A percentile compares a stretch with the other conserved stretches of the same genome.
Evolutionary conservation across 192 early-diverging fungal species (phyloP).

Genomic region (Podila horticola): DNA sequence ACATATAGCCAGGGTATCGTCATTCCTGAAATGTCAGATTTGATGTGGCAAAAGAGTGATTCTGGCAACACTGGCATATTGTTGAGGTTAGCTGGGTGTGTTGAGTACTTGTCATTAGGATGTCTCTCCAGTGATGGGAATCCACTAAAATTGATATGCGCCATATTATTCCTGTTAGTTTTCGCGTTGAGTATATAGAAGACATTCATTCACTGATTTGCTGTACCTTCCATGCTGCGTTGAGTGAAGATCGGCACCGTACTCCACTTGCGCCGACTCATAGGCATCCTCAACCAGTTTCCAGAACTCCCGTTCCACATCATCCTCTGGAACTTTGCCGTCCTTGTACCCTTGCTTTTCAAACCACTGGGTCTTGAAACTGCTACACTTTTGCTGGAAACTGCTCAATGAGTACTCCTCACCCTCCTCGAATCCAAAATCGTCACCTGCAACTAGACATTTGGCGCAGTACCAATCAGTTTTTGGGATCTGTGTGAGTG

Average conservation of each 20-base stretch:
- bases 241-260: slow-evolving; percentile 95
- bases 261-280: slow-evolving; percentile 92
- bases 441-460: slow-evolving; percentile 83
- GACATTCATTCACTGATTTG: not conserved
- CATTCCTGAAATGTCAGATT: slow-evolving; percentile 94
- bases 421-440: slow-evolving; percentile 95
- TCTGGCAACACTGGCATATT: slow-evolving; percentile 84
- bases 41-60: slow-evolving; percentile 89
- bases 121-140: slow-evolving; percentile 80
- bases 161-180: too few relatives aligned
- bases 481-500: slow-evolving; percentile 57
- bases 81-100: slow-evolving; percentile 89
- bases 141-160: slow-evolving; percentile 61
- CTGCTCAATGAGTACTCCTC: slow-evolving; percentile 78
- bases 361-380: slow-evolving; percentile 77
- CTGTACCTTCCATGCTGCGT: slow-evolving; percentile 86
- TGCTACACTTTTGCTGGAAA: slow-evolving; percentile 82
- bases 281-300: slow-evolving; percentile 85
- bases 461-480: slow-evolving; percentile 89
- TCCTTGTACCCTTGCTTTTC: slow-evolving; percentile 41
- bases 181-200: too few relatives aligned
- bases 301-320: slow-evolving; percentile 95
- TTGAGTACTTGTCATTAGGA: slow-evolving; percentile 74
- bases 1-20: slow-evolving; percentile 98
- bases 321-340: slow-evolving; percentile 73